phyloP scores from a whole-genome alignment of 164 flowering plant genomes.

The Magnolia sinica region DNA sequence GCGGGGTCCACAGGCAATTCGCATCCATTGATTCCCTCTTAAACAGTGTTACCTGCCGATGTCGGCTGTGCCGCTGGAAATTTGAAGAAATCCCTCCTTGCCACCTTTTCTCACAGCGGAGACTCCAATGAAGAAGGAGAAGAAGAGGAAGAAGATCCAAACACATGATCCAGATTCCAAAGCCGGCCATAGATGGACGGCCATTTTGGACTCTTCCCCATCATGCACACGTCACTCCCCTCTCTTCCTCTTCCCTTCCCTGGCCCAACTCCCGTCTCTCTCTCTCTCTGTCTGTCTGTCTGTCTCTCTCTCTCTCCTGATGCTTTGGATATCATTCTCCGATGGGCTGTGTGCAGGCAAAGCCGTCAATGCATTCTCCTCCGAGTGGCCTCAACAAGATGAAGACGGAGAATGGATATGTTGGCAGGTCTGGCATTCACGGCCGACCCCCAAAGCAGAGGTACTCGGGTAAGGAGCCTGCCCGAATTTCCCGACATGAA shows the following conservation, averaged over 20 bases:
- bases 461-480: conserved; percentile 2
- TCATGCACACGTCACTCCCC: not conserved
- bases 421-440: conserved; percentile 9
- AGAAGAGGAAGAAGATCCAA: not conserved
- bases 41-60: not conserved
- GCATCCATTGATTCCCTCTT: too few relatives aligned
- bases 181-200: not conserved
- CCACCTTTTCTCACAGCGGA: not conserved
- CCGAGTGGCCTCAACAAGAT: conserved; percentile 30
- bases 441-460: conserved; percentile 38
- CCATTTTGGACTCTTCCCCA: not conserved
- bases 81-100: not conserved
- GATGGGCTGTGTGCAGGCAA: conserved; percentile 55
- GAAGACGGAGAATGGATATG: conserved; percentile 49
- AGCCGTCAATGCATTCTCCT: conserved; percentile 33
- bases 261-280: not conserved
- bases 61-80: not conserved
- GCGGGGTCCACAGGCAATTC: too few relatives aligned
- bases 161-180: not conserved
- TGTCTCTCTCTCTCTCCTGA: not conserved
- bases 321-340: not conserved
- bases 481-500: not conserved
- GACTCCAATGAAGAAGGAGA: not conserved
- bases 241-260: not conserved
- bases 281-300: not conserved